These are phyloP conservation scores for Fagopyrum homotropicum DNA, from an alignment of 148 eudicot genomes.

Conservation along the genomic window DNA sequence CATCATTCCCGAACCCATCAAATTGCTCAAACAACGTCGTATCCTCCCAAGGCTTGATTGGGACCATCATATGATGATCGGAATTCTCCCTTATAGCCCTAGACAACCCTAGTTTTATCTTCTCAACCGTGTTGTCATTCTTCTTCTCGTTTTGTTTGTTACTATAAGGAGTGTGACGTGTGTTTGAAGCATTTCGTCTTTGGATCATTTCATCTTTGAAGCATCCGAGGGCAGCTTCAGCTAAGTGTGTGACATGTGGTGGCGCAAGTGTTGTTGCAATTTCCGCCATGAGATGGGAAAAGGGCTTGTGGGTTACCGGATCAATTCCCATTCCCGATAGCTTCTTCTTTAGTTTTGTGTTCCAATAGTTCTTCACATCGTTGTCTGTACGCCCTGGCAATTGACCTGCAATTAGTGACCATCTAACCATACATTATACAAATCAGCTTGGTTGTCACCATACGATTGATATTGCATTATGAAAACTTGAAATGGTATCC, in stretches of 20 bases:
- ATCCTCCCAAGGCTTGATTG: constrained; percentile 55
- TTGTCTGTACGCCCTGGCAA: constrained; percentile 92
- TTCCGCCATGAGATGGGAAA: constrained; percentile 89
- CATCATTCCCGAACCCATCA: constrained; percentile 51
- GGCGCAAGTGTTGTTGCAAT: constrained; percentile 80
- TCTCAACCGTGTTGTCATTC: constrained; percentile 55
- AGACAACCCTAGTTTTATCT: constrained; percentile 66
- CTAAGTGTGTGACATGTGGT: constrained; percentile 81
- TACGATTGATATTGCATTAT: no score
- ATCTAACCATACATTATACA: constrained; percentile 29
- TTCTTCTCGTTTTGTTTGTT: constrained; percentile 42
- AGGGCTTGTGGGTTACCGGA: constrained; percentile 95
- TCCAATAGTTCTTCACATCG: constrained; percentile 96
- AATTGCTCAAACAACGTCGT: constrained; percentile 14
- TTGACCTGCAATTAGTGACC: constrained; percentile 93
- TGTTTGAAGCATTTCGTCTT: no score
- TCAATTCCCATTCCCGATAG: constrained; percentile 97
- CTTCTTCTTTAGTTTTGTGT: constrained; percentile 91
- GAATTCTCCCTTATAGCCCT: constrained; percentile 55
- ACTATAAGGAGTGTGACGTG: constrained; percentile 12
- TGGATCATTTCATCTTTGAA: constrained; percentile 94
- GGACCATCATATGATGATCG: constrained; percentile 30
- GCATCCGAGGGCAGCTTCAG: constrained; percentile 95
- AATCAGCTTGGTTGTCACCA: no score
- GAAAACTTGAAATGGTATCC: no score